Conservation (phyloP, 1,284 basidiomycete species). For the Pascua sp. region DNA sequence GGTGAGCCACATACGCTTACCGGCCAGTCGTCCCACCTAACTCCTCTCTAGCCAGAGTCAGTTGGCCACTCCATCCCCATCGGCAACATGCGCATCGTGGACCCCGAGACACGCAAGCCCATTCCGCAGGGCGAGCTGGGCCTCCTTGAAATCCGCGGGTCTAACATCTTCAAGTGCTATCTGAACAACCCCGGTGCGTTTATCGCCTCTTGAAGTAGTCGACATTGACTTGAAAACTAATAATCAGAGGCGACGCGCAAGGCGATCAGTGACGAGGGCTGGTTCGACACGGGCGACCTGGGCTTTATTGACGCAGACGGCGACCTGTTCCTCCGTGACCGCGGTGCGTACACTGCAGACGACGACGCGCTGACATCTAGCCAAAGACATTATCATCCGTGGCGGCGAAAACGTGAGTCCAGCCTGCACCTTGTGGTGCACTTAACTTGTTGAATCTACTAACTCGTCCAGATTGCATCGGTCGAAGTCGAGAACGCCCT, state of each 20-base stretch:
- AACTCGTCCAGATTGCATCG: slow-evolving; percentile 23
- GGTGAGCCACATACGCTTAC: neutral
- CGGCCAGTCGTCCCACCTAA: no score
- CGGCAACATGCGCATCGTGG: slow-evolving; percentile 32
- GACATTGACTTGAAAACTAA: no score
- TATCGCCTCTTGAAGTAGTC: no score
- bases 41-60: no score
- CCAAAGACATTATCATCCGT: slow-evolving; percentile 42
- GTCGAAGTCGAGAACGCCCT: slow-evolving; percentile 43
- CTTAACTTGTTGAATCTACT: no score
- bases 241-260: slow-evolving; percentile 7
- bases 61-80: slow-evolving; percentile 35
- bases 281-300: slow-evolving; percentile 44
- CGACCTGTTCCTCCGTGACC: slow-evolving; percentile 38
- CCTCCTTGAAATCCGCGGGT: slow-evolving; percentile 32
- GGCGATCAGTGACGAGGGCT: slow-evolving; percentile 31
- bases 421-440: neutral
- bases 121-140: slow-evolving; percentile 26
- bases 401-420: slow-evolving; percentile 38
- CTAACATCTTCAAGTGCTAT: slow-evolving; percentile 42
- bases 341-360: slow-evolving; percentile 3
- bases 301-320: slow-evolving; percentile 37
- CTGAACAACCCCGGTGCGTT: slow-evolving; percentile 4
- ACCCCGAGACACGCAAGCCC: slow-evolving; percentile 26
- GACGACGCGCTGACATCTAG: neutral